Conservation (phyloP, 192 early-diverging fungal species). For the Coemansia sp. region DNA sequence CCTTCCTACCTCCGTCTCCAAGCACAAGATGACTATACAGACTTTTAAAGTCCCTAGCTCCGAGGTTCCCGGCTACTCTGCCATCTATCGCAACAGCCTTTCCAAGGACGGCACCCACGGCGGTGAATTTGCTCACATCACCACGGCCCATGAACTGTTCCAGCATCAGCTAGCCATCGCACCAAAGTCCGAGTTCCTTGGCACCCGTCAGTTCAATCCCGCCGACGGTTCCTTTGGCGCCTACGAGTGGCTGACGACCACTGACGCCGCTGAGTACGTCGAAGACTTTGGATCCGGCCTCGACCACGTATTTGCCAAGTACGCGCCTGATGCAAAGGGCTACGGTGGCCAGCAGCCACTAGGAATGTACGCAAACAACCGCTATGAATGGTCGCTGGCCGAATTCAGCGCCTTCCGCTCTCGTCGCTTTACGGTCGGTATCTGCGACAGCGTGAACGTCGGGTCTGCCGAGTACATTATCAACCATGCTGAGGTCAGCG, state of each 20-base stretch:
- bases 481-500: conserved; percentile 71
- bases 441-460: conserved; percentile 78
- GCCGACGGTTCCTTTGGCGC: conserved; percentile 12
- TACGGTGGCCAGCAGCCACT: conserved; percentile 50
- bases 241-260: conserved; percentile 55
- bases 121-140: conserved; percentile 27
- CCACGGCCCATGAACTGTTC: conserved; percentile 35
- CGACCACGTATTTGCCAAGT: conserved; percentile 62
- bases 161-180: conserved; percentile 27
- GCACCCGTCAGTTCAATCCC: conserved; percentile 19
- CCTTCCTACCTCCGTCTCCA: not conserved
- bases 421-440: conserved; percentile 63
- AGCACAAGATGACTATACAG: conserved; percentile 46
- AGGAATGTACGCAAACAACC: conserved; percentile 71
- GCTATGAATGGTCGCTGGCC: conserved; percentile 73
- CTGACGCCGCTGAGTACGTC: conserved; percentile 70
- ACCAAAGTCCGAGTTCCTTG: conserved; percentile 50
- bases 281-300: conserved; percentile 62
- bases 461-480: conserved; percentile 75
- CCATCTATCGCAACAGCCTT: conserved; percentile 12
- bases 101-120: conserved; percentile 33
- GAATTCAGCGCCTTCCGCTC: conserved; percentile 66
- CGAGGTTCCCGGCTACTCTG: conserved; percentile 29
- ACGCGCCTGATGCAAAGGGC: conserved; percentile 8
- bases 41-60: conserved; percentile 38